phyloP scores from a whole-genome alignment of 441 rosid genomes.

The Codiaeum variegatum region DNA sequence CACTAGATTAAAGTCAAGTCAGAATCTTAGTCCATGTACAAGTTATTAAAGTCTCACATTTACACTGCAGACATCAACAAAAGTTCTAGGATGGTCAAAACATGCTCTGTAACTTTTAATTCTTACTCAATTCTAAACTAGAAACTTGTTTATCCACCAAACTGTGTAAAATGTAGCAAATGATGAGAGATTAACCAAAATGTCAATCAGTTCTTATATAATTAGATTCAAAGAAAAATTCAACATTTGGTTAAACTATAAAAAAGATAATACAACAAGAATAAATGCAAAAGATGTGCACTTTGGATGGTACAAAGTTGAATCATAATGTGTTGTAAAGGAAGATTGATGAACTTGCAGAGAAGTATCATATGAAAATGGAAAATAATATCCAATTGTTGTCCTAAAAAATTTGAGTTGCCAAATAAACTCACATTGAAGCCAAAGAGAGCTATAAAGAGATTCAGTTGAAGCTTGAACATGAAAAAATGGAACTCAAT shows the following conservation, averaged over 20 bases:
- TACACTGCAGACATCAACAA: background rate
- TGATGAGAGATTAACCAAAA: background rate
- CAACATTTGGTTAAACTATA: background rate
- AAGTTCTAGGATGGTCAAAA: background rate
- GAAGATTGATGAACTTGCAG: slow-evolving; percentile 65
- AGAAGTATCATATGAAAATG: slow-evolving; percentile 51
- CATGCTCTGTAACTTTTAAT: slow-evolving; percentile 22
- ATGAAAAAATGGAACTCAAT: slow-evolving; percentile 34
- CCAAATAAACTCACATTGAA: slow-evolving; percentile 67
- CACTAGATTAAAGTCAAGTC: no score
- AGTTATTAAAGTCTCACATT: background rate
- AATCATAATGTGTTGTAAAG: slow-evolving; percentile 42
- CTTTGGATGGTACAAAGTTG: slow-evolving; percentile 31
- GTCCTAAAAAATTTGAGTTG: slow-evolving; percentile 52
- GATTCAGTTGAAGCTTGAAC: slow-evolving; percentile 32
- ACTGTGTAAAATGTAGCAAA: slow-evolving; percentile 25
- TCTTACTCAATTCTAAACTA: slow-evolving; percentile 35
- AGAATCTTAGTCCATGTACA: background rate
- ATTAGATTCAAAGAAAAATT: background rate
- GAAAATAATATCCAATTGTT: slow-evolving; percentile 66
- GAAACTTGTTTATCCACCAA: slow-evolving; percentile 36
- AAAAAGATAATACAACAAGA: background rate
- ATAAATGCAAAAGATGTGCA: slow-evolving; percentile 17
- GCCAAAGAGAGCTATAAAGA: slow-evolving; percentile 43
- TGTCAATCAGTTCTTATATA: no score